Conservation (phyloP, 441 rosid genomes). For the Erodium moschatum region DNA sequence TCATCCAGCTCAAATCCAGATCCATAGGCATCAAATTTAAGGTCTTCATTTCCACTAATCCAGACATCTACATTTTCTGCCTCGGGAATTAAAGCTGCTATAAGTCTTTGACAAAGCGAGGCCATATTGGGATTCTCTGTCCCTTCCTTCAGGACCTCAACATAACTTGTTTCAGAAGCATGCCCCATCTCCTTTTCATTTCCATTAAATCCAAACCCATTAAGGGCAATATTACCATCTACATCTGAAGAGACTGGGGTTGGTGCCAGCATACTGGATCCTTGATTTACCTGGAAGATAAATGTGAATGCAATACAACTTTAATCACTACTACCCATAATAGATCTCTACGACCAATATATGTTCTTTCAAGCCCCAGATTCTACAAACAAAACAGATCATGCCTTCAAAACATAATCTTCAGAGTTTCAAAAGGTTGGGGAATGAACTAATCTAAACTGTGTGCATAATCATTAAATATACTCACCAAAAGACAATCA, state of each 20-base stretch:
- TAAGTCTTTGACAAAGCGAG: conserved; percentile 65
- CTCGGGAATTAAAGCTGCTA: conserved; percentile 82
- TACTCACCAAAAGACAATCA: background rate
- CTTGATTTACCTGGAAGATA: conserved; percentile 41
- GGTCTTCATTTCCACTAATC: conserved; percentile 40
- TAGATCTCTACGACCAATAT: conserved; percentile 15
- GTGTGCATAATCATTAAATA: background rate
- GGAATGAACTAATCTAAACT: background rate
- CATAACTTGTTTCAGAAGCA: conserved; percentile 23
- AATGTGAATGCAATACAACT: conserved; percentile 12
- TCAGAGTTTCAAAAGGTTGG: background rate
- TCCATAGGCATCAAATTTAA: conserved; percentile 41
- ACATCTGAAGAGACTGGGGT: conserved; percentile 29
- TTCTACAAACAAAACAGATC: background rate
- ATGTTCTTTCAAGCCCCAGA: background rate
- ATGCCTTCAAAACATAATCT: background rate
- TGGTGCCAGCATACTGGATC: conserved; percentile 31
- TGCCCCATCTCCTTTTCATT: conserved; percentile 27
- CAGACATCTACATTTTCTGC: conserved; percentile 34
- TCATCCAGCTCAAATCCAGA: conserved; percentile 45
- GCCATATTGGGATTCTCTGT: conserved; percentile 32
- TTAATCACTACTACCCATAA: background rate
- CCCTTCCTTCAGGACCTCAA: conserved; percentile 32
- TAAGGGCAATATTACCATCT: conserved; percentile 24
- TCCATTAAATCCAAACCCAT: conserved; percentile 31